phyloP scores from a whole-genome alignment of 306 rosid species.

The Gillenia trifoliata region DNA sequence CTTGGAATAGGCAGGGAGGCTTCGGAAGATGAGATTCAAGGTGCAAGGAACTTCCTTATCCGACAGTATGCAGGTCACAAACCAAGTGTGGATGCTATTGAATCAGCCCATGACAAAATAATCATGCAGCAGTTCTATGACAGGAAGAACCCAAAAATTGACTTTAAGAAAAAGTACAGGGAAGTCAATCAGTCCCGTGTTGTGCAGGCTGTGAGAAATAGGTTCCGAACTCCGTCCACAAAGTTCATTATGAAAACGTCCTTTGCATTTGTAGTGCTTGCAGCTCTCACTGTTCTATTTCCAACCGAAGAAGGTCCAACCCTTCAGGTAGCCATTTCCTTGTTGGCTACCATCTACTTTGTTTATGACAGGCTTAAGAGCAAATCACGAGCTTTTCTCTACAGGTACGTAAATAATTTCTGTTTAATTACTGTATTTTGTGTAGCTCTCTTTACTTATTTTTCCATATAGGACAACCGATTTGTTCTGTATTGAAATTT shows the following conservation, averaged over 20 bases:
- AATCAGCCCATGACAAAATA: constrained; percentile 91
- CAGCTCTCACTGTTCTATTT: constrained; percentile 64
- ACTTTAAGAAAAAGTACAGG: constrained; percentile 72
- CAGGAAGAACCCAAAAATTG: constrained; percentile 80
- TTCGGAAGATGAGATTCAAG: constrained; percentile 93
- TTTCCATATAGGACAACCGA: neutral
- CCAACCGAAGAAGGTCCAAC: constrained; percentile 99
- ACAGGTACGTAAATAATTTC: constrained; percentile 57
- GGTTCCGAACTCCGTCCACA: constrained; percentile 77
- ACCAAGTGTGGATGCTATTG: constrained; percentile 90
- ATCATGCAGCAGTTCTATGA: constrained; percentile 77
- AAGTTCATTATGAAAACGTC: constrained; percentile 74
- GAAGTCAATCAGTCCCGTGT: constrained; percentile 71
- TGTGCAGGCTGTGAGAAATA: constrained; percentile 66
- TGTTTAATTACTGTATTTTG: neutral
- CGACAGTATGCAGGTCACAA: constrained; percentile 78
- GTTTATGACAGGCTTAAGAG: constrained; percentile 72
- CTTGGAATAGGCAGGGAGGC: constrained; percentile 96
- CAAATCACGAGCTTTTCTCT: constrained; percentile 65
- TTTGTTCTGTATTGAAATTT: neutral
- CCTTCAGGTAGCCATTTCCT: constrained; percentile 85
- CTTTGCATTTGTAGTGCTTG: constrained; percentile 59
- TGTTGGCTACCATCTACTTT: constrained; percentile 77
- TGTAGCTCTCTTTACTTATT: constrained; percentile 7
- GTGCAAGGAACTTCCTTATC: constrained; percentile 86